These are phyloP conservation scores for Verticillium albo-atrum DNA, from an alignment of 2,329 filamentous ascomycete genomes.

Conservation along the genomic window DNA sequence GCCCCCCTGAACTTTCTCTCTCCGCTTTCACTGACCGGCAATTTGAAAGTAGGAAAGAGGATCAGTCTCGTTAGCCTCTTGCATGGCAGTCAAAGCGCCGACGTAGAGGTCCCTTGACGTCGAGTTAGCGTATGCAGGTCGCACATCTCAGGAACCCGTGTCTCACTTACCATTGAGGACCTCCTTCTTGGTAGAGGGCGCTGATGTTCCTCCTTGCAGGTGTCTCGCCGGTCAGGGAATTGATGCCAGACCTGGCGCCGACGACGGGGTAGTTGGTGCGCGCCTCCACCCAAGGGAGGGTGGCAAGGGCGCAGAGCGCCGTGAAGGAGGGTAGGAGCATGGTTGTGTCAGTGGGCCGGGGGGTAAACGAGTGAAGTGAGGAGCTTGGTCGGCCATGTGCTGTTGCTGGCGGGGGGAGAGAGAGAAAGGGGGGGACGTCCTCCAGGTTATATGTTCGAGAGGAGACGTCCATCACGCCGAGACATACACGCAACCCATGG, in stretches of 20 bases:
- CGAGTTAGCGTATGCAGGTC: neutral
- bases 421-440: neutral
- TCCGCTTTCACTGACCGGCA: constrained; percentile 38
- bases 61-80: constrained; percentile 40
- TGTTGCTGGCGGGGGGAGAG: neutral
- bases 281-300: neutral
- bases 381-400: neutral
- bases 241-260: constrained; percentile 31
- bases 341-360: neutral
- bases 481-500: neutral
- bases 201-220: constrained; percentile 45
- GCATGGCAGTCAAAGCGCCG: constrained; percentile 52
- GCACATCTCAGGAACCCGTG: neutral
- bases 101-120: constrained; percentile 45
- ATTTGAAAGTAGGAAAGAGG: constrained; percentile 58
- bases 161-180: constrained; percentile 36
- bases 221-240: constrained; percentile 29
- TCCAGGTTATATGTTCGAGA: constrained; percentile 1
- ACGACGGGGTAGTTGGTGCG: constrained; percentile 22
- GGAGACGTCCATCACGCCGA: neutral
- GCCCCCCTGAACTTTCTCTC: neutral
- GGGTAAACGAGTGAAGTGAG: neutral
- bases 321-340: constrained; percentile 2
- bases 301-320: constrained; percentile 3
- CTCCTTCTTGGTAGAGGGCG: constrained; percentile 33